These are phyloP conservation scores for Serendipita indica DNA, from an alignment of 768 basidiomycete species.

Conservation along the genomic window DNA sequence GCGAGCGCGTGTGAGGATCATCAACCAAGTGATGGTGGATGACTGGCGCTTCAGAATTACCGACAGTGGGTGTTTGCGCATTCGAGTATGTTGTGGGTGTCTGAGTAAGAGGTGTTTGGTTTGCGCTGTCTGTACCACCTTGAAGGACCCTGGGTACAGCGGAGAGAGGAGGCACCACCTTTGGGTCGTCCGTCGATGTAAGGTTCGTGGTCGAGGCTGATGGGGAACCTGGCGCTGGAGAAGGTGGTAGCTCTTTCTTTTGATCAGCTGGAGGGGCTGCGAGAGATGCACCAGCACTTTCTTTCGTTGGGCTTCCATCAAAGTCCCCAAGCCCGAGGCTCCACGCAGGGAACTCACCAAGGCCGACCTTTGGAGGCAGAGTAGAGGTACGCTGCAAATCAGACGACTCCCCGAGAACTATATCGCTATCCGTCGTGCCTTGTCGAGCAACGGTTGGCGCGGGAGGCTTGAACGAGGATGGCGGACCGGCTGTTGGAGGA, in stretches of 20 bases:
- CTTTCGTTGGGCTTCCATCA: neutral
- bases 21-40: neutral
- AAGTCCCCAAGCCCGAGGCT: neutral
- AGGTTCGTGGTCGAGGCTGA: neutral
- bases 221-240: neutral
- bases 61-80: neutral
- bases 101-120: neutral
- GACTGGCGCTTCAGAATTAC: conserved; percentile 1
- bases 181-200: neutral
- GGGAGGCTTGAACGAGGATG: conserved; percentile 1
- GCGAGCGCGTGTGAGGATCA: neutral
- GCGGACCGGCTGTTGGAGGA: neutral
- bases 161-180: neutral
- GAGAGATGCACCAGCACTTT: neutral
- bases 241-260: neutral
- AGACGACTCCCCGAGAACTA: neutral
- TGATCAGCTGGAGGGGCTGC: neutral
- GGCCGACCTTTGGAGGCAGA: neutral
- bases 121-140: neutral
- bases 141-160: neutral
- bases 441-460: neutral
- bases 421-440: neutral
- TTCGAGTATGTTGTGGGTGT: conserved; percentile 1
- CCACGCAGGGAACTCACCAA: conserved; percentile 1
- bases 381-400: conserved; percentile 3